Base-by-base conservation (phyloP, 352 stramenopile genomes). In the Pythium pyrilobum region DNA sequence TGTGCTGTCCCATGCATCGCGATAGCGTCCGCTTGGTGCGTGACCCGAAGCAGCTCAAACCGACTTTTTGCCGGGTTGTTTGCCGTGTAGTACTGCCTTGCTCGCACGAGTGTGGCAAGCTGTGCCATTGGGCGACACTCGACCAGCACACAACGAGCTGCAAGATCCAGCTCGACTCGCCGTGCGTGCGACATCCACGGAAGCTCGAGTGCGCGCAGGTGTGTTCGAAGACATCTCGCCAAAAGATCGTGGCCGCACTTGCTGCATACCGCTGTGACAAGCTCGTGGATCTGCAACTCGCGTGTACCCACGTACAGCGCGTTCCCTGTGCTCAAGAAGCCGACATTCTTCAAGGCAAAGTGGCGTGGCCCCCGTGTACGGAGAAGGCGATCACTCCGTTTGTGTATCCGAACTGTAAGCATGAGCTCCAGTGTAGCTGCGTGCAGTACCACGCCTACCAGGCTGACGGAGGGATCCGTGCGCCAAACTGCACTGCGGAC, bases 1-100 rank as follows among this genome's bases (percentile, higher is more conserved):
- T 95, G n/a, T 94, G 85, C 33, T 95, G 85, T 24, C 83, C 85
- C 16, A 59, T 72, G 29, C 83, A 95, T 62, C 76, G 74, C 21
- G 42, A 55, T 11, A 82, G 64, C 3, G 64, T 64, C 16, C 47
- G 34, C 18, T 52, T 15, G 5, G 59, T 52, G 5, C 32, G 46
- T 43, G 23, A 46, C 66, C 28, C 75, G 61, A 41, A 71, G 71
- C 6, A 57, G 32, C 18, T 67, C 66, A 23, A 77, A 27, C 75
- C 94, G 5, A 71, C 72, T 4, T 96, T 94, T 66, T 96, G 86
- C 53, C 56, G 59, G 5, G 70, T 92, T 16, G 37, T 86, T n/a
- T 96, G 87, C 36, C 61, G 66, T 0, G 56, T 73, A 41, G 15
- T 56, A 15, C 69, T 96, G 1, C 20, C 56, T 21, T 96, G 85